phyloP scores from a whole-genome alignment of 371 early-diverging fungal genomes.

The Amoeboaphelidium protococcarum region DNA sequence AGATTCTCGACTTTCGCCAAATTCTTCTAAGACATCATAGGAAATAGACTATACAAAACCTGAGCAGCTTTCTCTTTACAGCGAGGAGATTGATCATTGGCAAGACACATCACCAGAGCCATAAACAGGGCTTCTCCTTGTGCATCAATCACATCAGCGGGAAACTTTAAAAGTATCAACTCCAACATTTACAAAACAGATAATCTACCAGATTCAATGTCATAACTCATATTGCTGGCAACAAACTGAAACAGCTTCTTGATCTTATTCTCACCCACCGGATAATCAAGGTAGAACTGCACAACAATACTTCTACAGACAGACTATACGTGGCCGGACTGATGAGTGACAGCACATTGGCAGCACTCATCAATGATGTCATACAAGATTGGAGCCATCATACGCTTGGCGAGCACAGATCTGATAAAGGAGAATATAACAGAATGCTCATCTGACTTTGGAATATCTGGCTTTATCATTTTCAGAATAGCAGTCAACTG shows the following conservation, averaged over 20 bases:
- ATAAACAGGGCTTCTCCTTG: constrained; percentile 55
- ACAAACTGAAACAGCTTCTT: constrained; percentile 53
- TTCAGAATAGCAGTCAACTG: constrained; percentile 50
- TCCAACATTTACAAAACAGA: constrained; percentile 61
- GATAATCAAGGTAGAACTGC: constrained; percentile 78
- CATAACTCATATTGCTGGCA: constrained; percentile 60
- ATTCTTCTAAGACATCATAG: too few species aligned
- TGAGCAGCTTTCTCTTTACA: constrained; percentile 75
- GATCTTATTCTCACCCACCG: constrained; percentile 50
- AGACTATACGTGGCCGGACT: constrained; percentile 42
- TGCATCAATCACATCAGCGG: constrained; percentile 35
- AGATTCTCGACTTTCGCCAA: too few species aligned
- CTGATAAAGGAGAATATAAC: constrained; percentile 58
- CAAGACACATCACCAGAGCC: constrained; percentile 45
- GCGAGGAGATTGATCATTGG: constrained; percentile 66
- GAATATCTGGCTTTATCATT: constrained; percentile 60
- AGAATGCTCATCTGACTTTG: constrained; percentile 51
- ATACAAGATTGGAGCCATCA: constrained; percentile 62
- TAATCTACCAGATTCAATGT: constrained; percentile 61
- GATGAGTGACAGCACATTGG: constrained; percentile 58
- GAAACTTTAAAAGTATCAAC: constrained; percentile 42
- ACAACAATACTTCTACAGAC: constrained; percentile 49
- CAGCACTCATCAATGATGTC: constrained; percentile 57
- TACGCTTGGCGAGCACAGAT: constrained; percentile 53
- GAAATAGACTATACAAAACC: too few species aligned